Evolutionary conservation across 495 filamentous ascomycete species (phyloP).

Genomic region (Parmelia sp.): DNA sequence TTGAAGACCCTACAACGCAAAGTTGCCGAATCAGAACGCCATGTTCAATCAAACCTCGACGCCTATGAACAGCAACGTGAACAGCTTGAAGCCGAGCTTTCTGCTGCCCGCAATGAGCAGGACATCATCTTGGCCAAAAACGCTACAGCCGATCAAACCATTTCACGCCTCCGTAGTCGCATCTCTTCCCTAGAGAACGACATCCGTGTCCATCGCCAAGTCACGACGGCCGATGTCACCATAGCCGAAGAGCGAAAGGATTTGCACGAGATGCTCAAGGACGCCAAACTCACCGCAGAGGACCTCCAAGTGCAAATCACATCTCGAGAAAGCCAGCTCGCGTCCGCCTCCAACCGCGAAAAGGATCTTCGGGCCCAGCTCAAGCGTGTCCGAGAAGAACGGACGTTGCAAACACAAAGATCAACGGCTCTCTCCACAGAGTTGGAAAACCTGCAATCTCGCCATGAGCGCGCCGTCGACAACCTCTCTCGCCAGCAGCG

Average conservation of each 20-base stretch:
- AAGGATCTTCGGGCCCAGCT: conserved; percentile 51
- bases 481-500: conserved; percentile 36
- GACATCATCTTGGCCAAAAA: conserved; percentile 30
- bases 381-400: conserved; percentile 54
- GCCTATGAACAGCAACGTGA: conserved; percentile 29
- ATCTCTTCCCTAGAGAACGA: conserved; percentile 34
- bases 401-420: conserved; percentile 44
- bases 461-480: conserved; percentile 49
- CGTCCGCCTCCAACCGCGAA: conserved; percentile 33
- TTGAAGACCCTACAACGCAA: conserved; percentile 34
- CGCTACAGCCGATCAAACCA: conserved; percentile 27
- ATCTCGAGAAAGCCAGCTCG: conserved; percentile 45
- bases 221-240: conserved; percentile 29
- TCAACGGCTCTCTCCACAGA: conserved; percentile 45
- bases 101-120: conserved; percentile 27
- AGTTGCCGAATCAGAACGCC: conserved; percentile 24
- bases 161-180: conserved; percentile 29
- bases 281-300: conserved; percentile 61
- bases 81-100: conserved; percentile 31
- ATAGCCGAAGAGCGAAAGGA: conserved; percentile 58
- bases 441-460: conserved; percentile 46
- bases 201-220: conserved; percentile 30
- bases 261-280: conserved; percentile 59
- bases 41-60: conserved; percentile 22
- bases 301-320: conserved; percentile 53